Evolutionary conservation across 352 stramenopile genomes (phyloP).

Genomic region (Globisporangium yorkense): DNA sequence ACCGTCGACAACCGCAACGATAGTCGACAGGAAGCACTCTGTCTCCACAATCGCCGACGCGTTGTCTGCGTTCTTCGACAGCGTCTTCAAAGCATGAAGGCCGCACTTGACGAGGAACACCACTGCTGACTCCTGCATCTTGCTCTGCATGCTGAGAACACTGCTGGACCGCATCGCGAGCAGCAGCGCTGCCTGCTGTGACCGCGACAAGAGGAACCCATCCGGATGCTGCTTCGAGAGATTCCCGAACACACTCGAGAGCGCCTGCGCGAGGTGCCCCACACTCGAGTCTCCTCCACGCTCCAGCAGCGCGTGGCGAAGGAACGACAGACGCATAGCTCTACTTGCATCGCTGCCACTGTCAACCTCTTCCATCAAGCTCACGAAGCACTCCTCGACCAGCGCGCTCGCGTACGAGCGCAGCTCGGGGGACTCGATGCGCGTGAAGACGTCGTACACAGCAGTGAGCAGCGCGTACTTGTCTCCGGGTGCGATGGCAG

Average conservation of each 20-base stretch:
- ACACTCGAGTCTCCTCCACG: neutral
- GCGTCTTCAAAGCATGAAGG: conserved; percentile 7
- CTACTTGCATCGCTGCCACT: neutral
- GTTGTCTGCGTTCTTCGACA: neutral
- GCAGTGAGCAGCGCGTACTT: conserved; percentile 8
- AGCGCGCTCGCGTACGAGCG: conserved; percentile 5
- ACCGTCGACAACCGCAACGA: conserved; percentile 6
- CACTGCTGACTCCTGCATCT: conserved; percentile 3
- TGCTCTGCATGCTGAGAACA: conserved; percentile 1
- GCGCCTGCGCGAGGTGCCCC: conserved; percentile 1
- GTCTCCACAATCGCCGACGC: neutral
- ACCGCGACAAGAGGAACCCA: conserved; percentile 19
- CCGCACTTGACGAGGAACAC: conserved; percentile 15
- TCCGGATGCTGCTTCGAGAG: conserved; percentile 17
- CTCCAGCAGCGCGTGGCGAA: conserved; percentile 15
- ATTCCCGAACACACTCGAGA: conserved; percentile 19
- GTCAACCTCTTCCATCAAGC: conserved; percentile 2
- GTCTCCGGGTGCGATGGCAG: neutral
- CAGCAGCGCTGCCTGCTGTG: conserved; percentile 30
- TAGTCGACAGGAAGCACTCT: conserved; percentile 1
- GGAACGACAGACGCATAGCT: conserved; percentile 8
- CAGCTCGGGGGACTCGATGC: conserved; percentile 11
- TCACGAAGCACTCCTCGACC: conserved; percentile 6
- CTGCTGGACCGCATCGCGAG: conserved; percentile 25
- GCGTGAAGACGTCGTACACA: conserved; percentile 13